Base-by-base conservation (phyloP, 2,329 filamentous ascomycete genomes). In the Shiraia sp. region DNA sequence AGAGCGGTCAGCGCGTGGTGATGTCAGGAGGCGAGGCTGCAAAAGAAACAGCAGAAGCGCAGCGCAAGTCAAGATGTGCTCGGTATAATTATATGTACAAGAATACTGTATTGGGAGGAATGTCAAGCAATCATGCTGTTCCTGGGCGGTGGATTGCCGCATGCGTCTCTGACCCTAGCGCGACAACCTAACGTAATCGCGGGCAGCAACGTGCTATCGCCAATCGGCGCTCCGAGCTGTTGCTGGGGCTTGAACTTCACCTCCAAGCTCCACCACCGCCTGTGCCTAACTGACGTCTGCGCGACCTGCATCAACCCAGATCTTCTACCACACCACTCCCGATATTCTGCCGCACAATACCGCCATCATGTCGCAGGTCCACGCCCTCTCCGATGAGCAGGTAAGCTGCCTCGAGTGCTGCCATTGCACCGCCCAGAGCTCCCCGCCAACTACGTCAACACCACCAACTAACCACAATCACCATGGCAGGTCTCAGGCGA, bases 371-470 rank as follows among this genome's bases (percentile, higher is more conserved):
- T 93, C 90, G 75, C 87, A 90, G 80, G 79, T 83, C 57, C 90
- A 96, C 85, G 88, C 90, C 72, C 87, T 97, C 77, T 96, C 91
- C 76, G 91, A 96, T 82, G 90, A 95, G 78, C 90, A 96, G 86
- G 90, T 93, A 82, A 66, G 70, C 50, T 24, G 13, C 36, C 17
- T 13, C 31, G 8, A 38, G 49, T 44, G 40, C 45, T 43, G 44
- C 44, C 54, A 38, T 47, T 36, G 42, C 43, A n/a, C 29, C 40
- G 33, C 15, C 12, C 30, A 45, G 23, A 42, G 45, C 52, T 50
- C 47, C 52, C 50, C 41, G 45, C 43, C 57, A 51, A 50, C 61
- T 65, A 55, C 47, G 51, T 51, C 55, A 48, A 59, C 57, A 47
- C 41, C 57, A 51, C 40, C 54, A 55, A 59, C 60, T 66, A 63